Evolutionary conservation across 495 filamentous ascomycete species (phyloP).

Genomic region (Pyrenula aspistea): DNA sequence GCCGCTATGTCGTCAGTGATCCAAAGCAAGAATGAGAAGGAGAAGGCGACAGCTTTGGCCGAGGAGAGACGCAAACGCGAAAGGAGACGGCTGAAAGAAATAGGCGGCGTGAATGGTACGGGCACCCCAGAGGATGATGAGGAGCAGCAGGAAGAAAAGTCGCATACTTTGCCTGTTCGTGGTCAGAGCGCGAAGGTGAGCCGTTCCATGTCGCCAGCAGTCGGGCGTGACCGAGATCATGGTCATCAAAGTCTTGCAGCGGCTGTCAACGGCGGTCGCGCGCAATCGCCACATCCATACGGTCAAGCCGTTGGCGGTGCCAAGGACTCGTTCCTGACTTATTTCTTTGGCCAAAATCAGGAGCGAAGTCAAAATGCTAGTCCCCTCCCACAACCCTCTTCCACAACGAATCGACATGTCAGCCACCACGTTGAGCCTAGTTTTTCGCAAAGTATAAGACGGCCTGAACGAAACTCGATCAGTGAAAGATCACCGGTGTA

Average conservation of each 20-base stretch:
- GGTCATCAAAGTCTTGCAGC: constrained; percentile 42
- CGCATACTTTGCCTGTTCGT: constrained; percentile 42
- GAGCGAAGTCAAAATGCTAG: constrained; percentile 38
- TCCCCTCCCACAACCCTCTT: constrained; percentile 15
- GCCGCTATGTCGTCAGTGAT: constrained; percentile 98
- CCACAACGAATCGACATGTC: constrained; percentile 49
- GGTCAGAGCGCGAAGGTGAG: constrained; percentile 45
- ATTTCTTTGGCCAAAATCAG: constrained; percentile 90
- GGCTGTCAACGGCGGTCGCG: constrained; percentile 54
- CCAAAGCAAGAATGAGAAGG: constrained; percentile 83
- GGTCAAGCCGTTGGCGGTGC: constrained; percentile 35
- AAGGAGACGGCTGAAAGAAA: constrained; percentile 65
- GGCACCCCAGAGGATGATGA: constrained; percentile 61
- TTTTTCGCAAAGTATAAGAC: constrained; percentile 71
- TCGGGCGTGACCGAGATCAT: constrained; percentile 45
- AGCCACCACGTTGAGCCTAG: constrained; percentile 66
- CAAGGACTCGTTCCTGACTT: constrained; percentile 89
- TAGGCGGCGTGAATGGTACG: constrained; percentile 62
- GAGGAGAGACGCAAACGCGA: constrained; percentile 82
- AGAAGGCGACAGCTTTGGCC: constrained; percentile 63
- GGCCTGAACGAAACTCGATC: constrained; percentile 46
- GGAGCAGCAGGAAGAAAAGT: constrained; percentile 41
- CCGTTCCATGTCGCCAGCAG: constrained; percentile 72
- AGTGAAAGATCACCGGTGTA: constrained; percentile 22
- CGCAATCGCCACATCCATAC: constrained; percentile 50